Conservation (phyloP, 805 yeast species). For the Starmerella cellae region DNA sequence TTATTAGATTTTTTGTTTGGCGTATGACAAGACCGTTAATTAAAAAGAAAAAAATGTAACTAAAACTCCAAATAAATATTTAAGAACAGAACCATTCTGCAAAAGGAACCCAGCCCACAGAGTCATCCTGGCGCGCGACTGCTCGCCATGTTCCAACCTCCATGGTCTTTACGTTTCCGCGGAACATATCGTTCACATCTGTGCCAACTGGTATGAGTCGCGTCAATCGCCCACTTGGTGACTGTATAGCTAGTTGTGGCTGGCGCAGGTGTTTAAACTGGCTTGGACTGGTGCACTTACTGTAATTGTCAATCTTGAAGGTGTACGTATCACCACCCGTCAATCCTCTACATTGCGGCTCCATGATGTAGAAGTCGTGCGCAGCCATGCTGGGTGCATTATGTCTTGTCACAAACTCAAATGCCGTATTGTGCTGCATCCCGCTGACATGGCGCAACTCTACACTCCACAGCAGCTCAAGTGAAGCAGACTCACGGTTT, state of each 20-base stretch:
- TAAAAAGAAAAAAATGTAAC: not conserved
- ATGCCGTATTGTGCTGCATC: conserved; percentile 34
- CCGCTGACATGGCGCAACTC: conserved; percentile 65
- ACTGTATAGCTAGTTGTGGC: conserved; percentile 51
- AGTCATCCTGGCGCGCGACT: conserved; percentile 62
- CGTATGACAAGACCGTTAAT: not conserved
- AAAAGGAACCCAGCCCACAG: conserved; percentile 72
- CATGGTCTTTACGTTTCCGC: conserved; percentile 42
- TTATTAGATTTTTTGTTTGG: not conserved
- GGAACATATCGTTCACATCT: conserved; percentile 35
- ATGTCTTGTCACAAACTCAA: conserved; percentile 56
- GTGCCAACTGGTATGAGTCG: conserved; percentile 37
- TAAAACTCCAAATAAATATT: not conserved
- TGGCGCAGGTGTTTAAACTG: conserved; percentile 1
- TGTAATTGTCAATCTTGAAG: conserved; percentile 38
- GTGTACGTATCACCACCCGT: conserved; percentile 44
- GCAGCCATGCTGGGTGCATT: conserved; percentile 57
- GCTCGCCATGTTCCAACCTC: conserved; percentile 79
- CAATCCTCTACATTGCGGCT: conserved; percentile 66
- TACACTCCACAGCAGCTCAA: conserved; percentile 58
- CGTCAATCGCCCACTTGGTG: conserved; percentile 71
- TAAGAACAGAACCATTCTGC: conserved; percentile 57
- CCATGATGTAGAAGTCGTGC: conserved; percentile 67
- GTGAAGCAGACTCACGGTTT: conserved; percentile 26
- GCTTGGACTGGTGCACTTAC: conserved; percentile 33